Percentiles rank a stretch among this genome's conserved stretches.
These are phyloP conservation scores for Omphalea diandra DNA, from an alignment of 441 rosid species.

Conservation along the genomic window DNA sequence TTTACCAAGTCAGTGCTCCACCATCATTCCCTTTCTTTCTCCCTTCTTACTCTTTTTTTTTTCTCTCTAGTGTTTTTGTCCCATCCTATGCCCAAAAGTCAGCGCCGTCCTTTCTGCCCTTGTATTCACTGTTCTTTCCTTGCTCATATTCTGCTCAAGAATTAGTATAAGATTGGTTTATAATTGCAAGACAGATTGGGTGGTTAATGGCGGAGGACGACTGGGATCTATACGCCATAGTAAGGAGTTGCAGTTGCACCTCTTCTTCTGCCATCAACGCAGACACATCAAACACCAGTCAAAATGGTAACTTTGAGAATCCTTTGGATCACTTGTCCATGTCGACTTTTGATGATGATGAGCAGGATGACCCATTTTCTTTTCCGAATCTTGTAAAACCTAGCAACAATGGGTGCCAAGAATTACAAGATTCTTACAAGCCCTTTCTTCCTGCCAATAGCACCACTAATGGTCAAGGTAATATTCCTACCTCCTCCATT, in stretches of 20 bases:
- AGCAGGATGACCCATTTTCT: constrained; percentile 33
- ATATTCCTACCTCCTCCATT: constrained; percentile 28
- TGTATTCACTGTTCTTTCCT: constrained; percentile 26
- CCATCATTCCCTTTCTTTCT: constrained; percentile 27
- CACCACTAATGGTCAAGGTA: constrained; percentile 15
- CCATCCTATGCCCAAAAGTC: constrained; percentile 41
- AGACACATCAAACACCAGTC: neutral
- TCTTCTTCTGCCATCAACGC: constrained; percentile 20
- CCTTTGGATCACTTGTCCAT: constrained; percentile 37
- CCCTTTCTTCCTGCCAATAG: constrained; percentile 55
- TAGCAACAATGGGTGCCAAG: constrained; percentile 32
- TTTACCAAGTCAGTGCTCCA: constrained; percentile 47
- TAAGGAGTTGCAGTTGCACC: constrained; percentile 61
- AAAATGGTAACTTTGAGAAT: constrained; percentile 23
- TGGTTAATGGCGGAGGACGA: constrained; percentile 44
- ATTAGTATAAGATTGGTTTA: constrained; percentile 8
- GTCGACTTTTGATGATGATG: constrained; percentile 38
- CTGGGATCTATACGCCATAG: constrained; percentile 75
- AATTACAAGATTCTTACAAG: constrained; percentile 53
- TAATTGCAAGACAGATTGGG: constrained; percentile 17
- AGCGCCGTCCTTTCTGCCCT: constrained; percentile 63
- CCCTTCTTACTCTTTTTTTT: too few relatives aligned
- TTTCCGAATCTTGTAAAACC: constrained; percentile 30
- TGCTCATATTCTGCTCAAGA: constrained; percentile 9
- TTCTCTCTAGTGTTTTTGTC: neutral